Evolutionary conservation across 1,284 basidiomycete species (phyloP), one percentile per base, ranked within the genome.

Genomic region (Exobasidium rhododendri): DNA sequence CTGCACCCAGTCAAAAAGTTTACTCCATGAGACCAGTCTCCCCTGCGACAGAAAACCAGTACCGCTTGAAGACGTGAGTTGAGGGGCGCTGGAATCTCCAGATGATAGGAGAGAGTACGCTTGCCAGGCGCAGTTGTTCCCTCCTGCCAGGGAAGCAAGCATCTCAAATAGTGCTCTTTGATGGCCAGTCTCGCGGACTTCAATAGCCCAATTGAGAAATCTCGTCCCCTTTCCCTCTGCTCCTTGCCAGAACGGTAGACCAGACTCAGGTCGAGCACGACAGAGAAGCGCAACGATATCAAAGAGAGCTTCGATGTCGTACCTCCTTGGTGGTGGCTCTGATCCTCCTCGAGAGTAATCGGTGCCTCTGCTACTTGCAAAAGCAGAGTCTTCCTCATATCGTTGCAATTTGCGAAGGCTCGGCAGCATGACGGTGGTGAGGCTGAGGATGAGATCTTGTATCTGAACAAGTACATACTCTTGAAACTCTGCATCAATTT

Each of bases 161-260:
- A 80, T 75, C 54, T 72, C 67, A 58, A 80, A 71, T 46, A 78
- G 54, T 2, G 77, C 76, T 4, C 77, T 72, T 61, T 77, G 75
- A 45, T 78, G 75, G 22, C 74, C 75, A 10, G 65, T 59, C 55
- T 78, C 75, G 32, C 75, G 70, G 22, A 74, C 67, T n/a, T 80
- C 78, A 55, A 78, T 62, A 20, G 78, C 78, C 76, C 76, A 80
- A 13, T 65, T 61, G 10, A 78, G 68, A 68, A 80, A 80, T 31
- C 77, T 70, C 3, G 75, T 71, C 1, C 86, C 88, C 22, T 70
- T 85, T 52, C 57, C 61, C 17, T 64, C 64, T 7, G 68, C 60
- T 7, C 68, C 70, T 13, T 70, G 62, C 71, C 75, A 78, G 63
- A 79, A 78, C 1, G 67, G 62, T 30, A 79, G 56, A 26, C 74